phyloP scores from a whole-genome alignment of 345 rosid species.

The Leavenworthia alabamica region DNA sequence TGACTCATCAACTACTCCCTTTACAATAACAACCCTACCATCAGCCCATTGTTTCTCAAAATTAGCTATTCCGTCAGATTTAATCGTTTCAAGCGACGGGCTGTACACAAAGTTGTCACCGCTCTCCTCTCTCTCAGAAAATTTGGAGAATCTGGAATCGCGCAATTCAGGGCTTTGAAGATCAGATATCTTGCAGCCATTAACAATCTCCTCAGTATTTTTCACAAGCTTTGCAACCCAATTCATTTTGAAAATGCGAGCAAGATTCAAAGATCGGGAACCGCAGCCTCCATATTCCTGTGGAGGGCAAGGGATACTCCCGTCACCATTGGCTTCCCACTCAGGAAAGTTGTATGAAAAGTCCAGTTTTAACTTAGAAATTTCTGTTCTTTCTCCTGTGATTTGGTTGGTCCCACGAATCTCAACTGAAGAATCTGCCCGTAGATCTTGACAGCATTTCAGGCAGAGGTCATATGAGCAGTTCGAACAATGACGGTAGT shows the following conservation, averaged over 20 bases:
- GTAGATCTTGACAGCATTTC: slow-evolving; percentile 91
- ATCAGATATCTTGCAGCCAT: slow-evolving; percentile 63
- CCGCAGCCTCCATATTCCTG: slow-evolving; percentile 83
- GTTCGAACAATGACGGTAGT: slow-evolving; percentile 81
- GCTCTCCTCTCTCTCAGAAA: slow-evolving; percentile 51
- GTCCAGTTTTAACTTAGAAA: slow-evolving; percentile 36
- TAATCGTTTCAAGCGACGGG: slow-evolving; percentile 49
- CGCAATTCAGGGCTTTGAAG: slow-evolving; percentile 21
- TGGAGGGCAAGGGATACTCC: slow-evolving; percentile 91
- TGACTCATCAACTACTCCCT: slow-evolving; percentile 54
- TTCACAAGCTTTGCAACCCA: slow-evolving; percentile 98
- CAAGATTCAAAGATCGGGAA: slow-evolving; percentile 51
- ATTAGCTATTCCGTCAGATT: slow-evolving; percentile 47
- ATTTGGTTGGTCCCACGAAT: slow-evolving; percentile 34
- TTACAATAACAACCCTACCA: slow-evolving; percentile 70
- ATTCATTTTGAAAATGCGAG: slow-evolving; percentile 92
- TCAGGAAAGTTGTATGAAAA: slow-evolving; percentile 56
- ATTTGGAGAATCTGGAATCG: slow-evolving; percentile 41
- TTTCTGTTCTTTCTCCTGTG: slow-evolving; percentile 18
- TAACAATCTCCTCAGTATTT: slow-evolving; percentile 89
- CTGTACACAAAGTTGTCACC: slow-evolving; percentile 57
- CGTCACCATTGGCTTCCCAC: slow-evolving; percentile 80
- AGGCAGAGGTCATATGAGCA: slow-evolving; percentile 86
- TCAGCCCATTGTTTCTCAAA: slow-evolving; percentile 76
- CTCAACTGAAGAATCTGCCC: slow-evolving; percentile 41